Evolutionary conservation across 768 basidiomycete species (phyloP).

Genomic region (Suillus hirtellus): DNA sequence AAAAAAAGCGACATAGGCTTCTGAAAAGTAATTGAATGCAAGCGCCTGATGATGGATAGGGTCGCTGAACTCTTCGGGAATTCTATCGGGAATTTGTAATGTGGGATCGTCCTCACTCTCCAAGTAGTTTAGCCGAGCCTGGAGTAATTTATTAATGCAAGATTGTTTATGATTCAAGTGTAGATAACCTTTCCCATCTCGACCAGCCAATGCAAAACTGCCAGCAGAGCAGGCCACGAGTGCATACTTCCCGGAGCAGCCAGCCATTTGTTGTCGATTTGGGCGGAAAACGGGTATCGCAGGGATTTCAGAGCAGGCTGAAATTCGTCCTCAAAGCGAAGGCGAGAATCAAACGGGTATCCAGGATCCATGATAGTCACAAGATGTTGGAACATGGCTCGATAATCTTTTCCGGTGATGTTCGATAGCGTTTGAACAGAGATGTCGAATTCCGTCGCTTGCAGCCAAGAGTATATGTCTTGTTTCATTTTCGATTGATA

Average conservation of each 20-base stretch:
- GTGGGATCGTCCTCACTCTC: slow-evolving; percentile 62
- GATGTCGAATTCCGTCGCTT: slow-evolving; percentile 64
- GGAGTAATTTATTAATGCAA: slow-evolving; percentile 6
- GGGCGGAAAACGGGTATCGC: slow-evolving; percentile 78
- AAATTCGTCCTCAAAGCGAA: slow-evolving; percentile 81
- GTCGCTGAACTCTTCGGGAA: slow-evolving; percentile 79
- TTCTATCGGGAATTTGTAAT: slow-evolving; percentile 55
- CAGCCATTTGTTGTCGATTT: slow-evolving; percentile 83
- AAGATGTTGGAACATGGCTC: slow-evolving; percentile 80
- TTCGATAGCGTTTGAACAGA: slow-evolving; percentile 66
- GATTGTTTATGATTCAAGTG: background rate
- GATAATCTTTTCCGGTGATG: slow-evolving; percentile 86
- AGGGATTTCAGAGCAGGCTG: slow-evolving; percentile 70
- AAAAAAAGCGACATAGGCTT: slow-evolving; percentile 69
- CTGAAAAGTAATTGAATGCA: slow-evolving; percentile 71
- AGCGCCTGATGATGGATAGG: slow-evolving; percentile 72
- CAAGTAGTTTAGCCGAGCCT: slow-evolving; percentile 47
- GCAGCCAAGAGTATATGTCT: slow-evolving; percentile 73
- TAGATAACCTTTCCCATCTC: slow-evolving; percentile 76
- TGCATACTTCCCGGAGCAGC: slow-evolving; percentile 87
- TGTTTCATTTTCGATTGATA: slow-evolving; percentile 78
- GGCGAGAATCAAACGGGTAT: slow-evolving; percentile 55
- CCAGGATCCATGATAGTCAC: slow-evolving; percentile 69
- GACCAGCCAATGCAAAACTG: slow-evolving; percentile 90
- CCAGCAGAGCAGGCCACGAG: slow-evolving; percentile 89